Evolutionary conservation across 345 rosid species (phyloP).

Genomic region (Zanthoxylum bungeanum): DNA sequence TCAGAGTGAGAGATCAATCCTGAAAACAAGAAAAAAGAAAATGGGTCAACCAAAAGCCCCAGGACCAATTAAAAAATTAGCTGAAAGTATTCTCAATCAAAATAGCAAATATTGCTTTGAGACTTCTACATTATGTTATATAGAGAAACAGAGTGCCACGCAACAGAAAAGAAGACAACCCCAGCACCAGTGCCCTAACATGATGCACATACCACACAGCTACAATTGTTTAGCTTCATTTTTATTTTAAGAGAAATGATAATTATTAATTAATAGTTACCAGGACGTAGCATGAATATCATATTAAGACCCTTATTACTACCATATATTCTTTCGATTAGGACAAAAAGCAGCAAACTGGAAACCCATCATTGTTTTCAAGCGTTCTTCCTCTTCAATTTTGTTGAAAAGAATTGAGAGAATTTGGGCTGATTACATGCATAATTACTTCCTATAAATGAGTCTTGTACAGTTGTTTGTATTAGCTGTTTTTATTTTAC

Average conservation of each 20-base stretch:
- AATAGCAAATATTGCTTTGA: not conserved
- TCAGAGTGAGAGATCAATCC: conserved; percentile 32
- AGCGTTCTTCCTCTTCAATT: not conserved
- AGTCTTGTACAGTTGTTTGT: too few species aligned
- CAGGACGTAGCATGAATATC: not conserved
- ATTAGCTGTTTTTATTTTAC: too few species aligned
- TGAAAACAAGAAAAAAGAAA: conserved; percentile 20
- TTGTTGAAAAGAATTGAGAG: too few species aligned
- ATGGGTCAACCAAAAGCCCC: not conserved
- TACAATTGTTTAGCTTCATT: not conserved
- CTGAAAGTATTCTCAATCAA: not conserved
- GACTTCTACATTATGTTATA: not conserved
- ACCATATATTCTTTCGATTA: not conserved
- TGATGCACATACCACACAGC: not conserved
- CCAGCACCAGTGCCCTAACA: not conserved
- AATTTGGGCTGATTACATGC: too few species aligned
- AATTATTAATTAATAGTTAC: too few species aligned
- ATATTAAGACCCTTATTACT: not conserved
- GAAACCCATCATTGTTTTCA: not conserved
- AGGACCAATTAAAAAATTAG: conserved; percentile 1
- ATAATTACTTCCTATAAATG: too few species aligned
- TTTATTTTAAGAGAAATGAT: not conserved
- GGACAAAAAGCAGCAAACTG: not conserved
- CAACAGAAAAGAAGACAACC: not conserved
- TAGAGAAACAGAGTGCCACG: not conserved